Evolutionary conservation across 257 asterid species (phyloP).

Genomic region (Solanum piurae): DNA sequence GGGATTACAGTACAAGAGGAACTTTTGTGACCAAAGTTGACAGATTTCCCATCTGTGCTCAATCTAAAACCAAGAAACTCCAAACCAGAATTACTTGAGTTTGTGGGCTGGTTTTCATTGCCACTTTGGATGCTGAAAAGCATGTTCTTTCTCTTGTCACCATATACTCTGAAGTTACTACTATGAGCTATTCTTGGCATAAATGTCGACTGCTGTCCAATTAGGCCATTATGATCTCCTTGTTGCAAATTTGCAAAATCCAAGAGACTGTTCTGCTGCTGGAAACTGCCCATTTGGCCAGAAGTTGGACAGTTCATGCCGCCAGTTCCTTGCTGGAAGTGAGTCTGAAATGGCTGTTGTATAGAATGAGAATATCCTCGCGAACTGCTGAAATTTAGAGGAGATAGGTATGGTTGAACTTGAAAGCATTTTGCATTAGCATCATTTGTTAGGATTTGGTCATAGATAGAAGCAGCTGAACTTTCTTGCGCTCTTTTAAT

Average conservation of each 20-base stretch:
- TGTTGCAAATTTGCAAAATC: background rate
- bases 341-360: background rate
- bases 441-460: slow-evolving; percentile 3
- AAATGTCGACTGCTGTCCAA: background rate
- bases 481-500: slow-evolving; percentile 28
- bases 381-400: background rate
- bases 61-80: slow-evolving; percentile 45
- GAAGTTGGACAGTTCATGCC: background rate
- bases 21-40: slow-evolving; percentile 24
- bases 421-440: background rate
- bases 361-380: background rate
- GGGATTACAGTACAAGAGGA: background rate
- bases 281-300: background rate
- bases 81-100: background rate
- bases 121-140: slow-evolving; percentile 6
- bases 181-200: background rate
- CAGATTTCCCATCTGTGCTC: slow-evolving; percentile 30
- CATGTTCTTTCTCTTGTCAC: slow-evolving; percentile 28
- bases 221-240: background rate
- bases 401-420: background rate
- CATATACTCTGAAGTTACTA: slow-evolving; percentile 14
- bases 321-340: background rate
- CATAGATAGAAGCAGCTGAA: slow-evolving; percentile 1
- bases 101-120: background rate
- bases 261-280: background rate